Evolutionary conservation across 257 asterid genomes (phyloP).

Genomic region (Solanum dulcamara): DNA sequence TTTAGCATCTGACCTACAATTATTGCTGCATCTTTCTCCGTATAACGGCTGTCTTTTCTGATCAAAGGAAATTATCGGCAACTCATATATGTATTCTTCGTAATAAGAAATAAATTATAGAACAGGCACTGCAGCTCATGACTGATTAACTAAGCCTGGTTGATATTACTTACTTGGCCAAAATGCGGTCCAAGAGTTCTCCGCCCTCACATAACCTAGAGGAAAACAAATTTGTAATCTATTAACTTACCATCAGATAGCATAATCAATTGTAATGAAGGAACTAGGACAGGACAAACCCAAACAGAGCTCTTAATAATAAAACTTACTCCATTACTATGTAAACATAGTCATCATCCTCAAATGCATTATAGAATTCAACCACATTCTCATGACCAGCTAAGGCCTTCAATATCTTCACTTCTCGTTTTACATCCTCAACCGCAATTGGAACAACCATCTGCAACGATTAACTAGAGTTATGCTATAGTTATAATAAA

Average conservation of each 20-base stretch:
- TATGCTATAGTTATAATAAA: not conserved
- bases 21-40: constrained; percentile 84
- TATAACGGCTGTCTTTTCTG: constrained; percentile 80
- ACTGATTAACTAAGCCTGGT: not conserved
- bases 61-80: not conserved
- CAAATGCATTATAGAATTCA: constrained; percentile 67
- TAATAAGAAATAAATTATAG: not conserved
- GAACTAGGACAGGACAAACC: not conserved
- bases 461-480: constrained; percentile 20
- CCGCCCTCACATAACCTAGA: constrained; percentile 82
- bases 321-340: constrained; percentile 80
- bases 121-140: not conserved
- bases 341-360: constrained; percentile 61
- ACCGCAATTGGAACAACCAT: constrained; percentile 83
- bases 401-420: constrained; percentile 73
- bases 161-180: constrained; percentile 47
- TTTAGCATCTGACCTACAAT: constrained; percentile 78
- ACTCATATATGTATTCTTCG: not conserved
- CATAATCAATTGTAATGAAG: not conserved
- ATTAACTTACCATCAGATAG: not conserved
- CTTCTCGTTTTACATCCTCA: constrained; percentile 85
- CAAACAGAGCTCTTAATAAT: not conserved
- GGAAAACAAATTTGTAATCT: not conserved
- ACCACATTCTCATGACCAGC: constrained; percentile 83
- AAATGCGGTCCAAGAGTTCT: constrained; percentile 74